Base-by-base conservation (phyloP, 1,284 basidiomycete species). In the Ustilago cynodontis region DNA sequence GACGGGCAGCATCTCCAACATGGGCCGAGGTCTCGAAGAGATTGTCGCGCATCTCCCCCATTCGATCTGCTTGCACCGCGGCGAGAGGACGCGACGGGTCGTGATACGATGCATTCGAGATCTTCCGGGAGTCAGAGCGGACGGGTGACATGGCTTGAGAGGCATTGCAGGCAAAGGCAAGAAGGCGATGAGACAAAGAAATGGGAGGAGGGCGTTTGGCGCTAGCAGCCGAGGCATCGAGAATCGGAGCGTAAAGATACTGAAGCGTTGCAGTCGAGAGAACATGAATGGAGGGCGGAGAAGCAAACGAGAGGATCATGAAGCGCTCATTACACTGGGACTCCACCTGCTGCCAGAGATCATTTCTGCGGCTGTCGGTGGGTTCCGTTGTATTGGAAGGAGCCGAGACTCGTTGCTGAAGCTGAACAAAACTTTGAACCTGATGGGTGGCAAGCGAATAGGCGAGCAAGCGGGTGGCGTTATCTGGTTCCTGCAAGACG, bases 11-110 rank as follows among this genome's bases (percentile, higher is more conserved):
- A n/a, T 77, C 74, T 20, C 74, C 70, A 2, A 77, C 59, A 10
- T 77, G 65, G 0, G 74, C 65, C 13, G 74, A 77, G 11, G 74
- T 77, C 49, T 77, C 74, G 39, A 77, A 62, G 24, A 77, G 39
- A 33, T 72, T 71, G 49, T 77, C 74, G n/a, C 74, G 69, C 65
- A 72, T 65, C 52, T 77, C 74, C 5, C 62, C 69, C 10, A 71
- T 56, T 11, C 73, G 71, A 29, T 51, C 55, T 9, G 58, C 47
- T 9, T 59, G 66, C 8, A 10, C 29, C 20, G 35, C 50, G 3
- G 59, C 39, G 24, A 29, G 41, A 7, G 62, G 26, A 22, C 63
- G 55, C 1, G 51, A 53, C 1, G 62, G 33, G n/a, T 74, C 71
- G n/a, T 57, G 58, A 31, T 54, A 56, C 13, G 55, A 45, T 24